Base-by-base conservation (phyloP, 2,329 filamentous ascomycete species). In the Sarocladiaceae sp. region DNA sequence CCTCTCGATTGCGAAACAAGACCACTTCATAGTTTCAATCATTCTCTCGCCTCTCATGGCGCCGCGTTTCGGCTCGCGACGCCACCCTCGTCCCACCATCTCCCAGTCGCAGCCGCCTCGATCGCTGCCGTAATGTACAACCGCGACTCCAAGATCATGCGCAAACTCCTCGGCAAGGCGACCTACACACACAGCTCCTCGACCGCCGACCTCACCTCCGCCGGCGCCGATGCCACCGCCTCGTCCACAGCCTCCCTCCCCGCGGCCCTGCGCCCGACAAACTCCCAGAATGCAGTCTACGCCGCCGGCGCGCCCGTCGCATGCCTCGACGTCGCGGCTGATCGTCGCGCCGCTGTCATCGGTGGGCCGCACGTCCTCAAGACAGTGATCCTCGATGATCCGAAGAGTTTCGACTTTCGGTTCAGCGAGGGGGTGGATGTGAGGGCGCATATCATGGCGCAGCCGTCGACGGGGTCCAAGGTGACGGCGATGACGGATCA, bases 351-450 rank as follows among this genome's bases (percentile, higher is more conserved):
- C 34, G 77, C 74, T 26, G 70, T 82, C 3, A 63, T 83, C 33
- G 80, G 70, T 6, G 77, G 80, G 5, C 67, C 58, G 4, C 76
- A 82, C 51, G 67, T 82, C 19, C 74, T 83, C 47, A 81, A 80
- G 62, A 80, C 74, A 1, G 59, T 83, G 34, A 65, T 70, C 16
- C 62, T 81, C 26, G 75, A 82, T 46, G 73, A 74, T 3, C 51
- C 55, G 24, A 44, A 55, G 6, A 55, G 51, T 51, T 59, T 60
- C 45, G 57, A 57, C 53, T 62, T 72, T 24, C 63, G 59, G 19
- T 69, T 82, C 47, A 68, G 63, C 32, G 78, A 83, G 16, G 74
- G 74, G 7, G 57, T 79, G 47, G 79, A 83, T 54, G 55, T 83
- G 47, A 73, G 78, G 45, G 66, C 74, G 12, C 65, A 72, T 15